Evolutionary conservation across 1,284 basidiomycete genomes (phyloP), one percentile per base, ranked within the genome.

Genomic region (Cryptococcus sp.): DNA sequence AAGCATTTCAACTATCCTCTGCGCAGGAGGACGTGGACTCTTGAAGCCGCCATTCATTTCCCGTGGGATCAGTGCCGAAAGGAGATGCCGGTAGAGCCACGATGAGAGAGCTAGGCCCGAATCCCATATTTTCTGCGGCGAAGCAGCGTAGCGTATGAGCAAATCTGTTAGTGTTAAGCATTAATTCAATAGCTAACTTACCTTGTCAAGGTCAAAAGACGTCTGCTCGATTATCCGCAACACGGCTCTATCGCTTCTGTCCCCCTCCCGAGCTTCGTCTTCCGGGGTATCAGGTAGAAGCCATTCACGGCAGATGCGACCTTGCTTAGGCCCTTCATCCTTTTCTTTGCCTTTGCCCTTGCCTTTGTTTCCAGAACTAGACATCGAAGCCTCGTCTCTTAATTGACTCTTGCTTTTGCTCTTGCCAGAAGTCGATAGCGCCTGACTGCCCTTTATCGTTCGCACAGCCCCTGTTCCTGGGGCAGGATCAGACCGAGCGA

Each of bases 121-220:
- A 74, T 93, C 91, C 91, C 91, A 93, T 52, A 93, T 84, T 89
- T 93, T 93, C 91, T 93, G 61, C 41, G 17, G 10, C 22, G n/a
- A n/a, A n/a, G 23, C 39, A 39, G 55, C 49, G 56, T 45, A 43
- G 46, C 41, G 4, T 44, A 6, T 19, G 41, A n/a, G n/a, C 22
- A 11, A 44, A 5, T 8, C 41, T 44, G n/a, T n/a, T n/a, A 8
- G 41, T 6, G 26, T 37, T 8, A 34, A 39, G 15, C 17, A 25
- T 22, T 11, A 7, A 15, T 23, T 46, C 11, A 15, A n/a, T 17
- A 52, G 16, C 22, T 10, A 41, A 39, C 81, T 62, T 63, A 90
- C 91, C 84, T 93, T 93, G 80, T 93, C 91, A 6, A 94, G 80
- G 71, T 92, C 91, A 72, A 90, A 93, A 2, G 87, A 88, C 0